phyloP scores from a whole-genome alignment of 768 basidiomycete genomes.

The Leccinum aurantiacum region DNA sequence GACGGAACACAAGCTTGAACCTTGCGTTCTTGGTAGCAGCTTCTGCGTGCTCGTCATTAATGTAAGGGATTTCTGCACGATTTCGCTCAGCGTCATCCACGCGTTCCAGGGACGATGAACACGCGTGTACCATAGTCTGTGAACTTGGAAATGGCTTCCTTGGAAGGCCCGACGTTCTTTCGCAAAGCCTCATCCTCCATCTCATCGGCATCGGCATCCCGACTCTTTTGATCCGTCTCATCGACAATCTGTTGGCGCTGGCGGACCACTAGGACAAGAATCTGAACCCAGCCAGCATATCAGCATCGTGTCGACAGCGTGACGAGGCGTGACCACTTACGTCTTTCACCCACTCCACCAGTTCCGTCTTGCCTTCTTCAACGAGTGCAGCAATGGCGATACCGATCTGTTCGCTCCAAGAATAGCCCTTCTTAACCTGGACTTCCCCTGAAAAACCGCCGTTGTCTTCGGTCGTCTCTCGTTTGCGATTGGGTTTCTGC shows the following conservation, averaged over 20 bases:
- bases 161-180: conserved; percentile 49
- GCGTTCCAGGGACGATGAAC: neutral
- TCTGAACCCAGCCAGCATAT: conserved; percentile 39
- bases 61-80: conserved; percentile 70
- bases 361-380: conserved; percentile 57
- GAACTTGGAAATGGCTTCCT: conserved; percentile 66
- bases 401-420: conserved; percentile 87
- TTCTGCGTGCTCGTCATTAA: conserved; percentile 69
- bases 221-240: conserved; percentile 50
- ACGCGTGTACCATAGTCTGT: conserved; percentile 67
- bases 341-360: conserved; percentile 80
- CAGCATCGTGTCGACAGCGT: conserved; percentile 22
- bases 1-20: conserved; percentile 81
- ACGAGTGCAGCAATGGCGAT: conserved; percentile 76
- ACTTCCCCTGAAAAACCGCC: conserved; percentile 62
- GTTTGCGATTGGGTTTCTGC: conserved; percentile 38
- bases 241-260: conserved; percentile 61
- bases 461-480: conserved; percentile 34
- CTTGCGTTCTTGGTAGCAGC: conserved; percentile 77
- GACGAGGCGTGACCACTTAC: conserved; percentile 46
- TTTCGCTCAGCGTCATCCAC: conserved; percentile 2
- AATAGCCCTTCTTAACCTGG: conserved; percentile 81
- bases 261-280: conserved; percentile 57
- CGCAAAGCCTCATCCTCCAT: conserved; percentile 28
- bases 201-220: conserved; percentile 39